phyloP scores from a whole-genome alignment of 2,329 filamentous ascomycete species.

The Fusarium haematococcum region DNA sequence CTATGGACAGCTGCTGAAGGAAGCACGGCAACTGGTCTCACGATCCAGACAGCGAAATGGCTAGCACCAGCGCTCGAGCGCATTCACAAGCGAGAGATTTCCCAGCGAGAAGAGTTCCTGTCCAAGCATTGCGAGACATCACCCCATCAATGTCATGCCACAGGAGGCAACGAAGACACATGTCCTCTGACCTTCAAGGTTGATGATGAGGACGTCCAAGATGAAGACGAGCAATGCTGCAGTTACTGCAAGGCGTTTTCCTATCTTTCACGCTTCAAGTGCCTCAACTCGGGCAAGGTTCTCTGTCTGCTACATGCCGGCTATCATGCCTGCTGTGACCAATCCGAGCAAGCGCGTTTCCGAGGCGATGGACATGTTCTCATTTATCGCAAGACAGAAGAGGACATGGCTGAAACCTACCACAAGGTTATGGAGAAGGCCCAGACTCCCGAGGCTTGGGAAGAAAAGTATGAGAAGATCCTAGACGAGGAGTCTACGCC shows the following conservation, averaged over 20 bases:
- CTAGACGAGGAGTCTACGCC: conserved; percentile 87
- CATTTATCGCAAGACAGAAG: conserved; percentile 80
- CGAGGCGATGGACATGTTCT: conserved; percentile 78
- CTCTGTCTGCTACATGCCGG: conserved; percentile 88
- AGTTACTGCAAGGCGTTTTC: conserved; percentile 91
- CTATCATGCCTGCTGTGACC: conserved; percentile 81
- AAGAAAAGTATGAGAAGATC: conserved; percentile 86
- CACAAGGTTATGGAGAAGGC: conserved; percentile 89
- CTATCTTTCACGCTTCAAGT: conserved; percentile 91
- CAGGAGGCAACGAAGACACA: conserved; percentile 59
- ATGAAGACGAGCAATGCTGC: conserved; percentile 96
- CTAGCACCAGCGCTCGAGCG: conserved; percentile 86
- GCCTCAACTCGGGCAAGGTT: conserved; percentile 82
- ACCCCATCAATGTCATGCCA: conserved; percentile 63
- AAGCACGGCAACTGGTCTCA: conserved; percentile 71
- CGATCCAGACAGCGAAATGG: conserved; percentile 95
- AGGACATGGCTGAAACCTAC: conserved; percentile 73
- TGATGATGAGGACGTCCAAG: conserved; percentile 80
- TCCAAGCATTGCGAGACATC: conserved; percentile 69
- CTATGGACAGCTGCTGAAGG: conserved; percentile 89
- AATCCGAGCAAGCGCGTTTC: conserved; percentile 74
- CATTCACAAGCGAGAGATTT: conserved; percentile 79
- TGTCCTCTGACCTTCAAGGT: conserved; percentile 73
- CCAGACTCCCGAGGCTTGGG: conserved; percentile 86
- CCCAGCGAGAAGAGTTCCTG: conserved; percentile 76